Evolutionary conservation across 192 early-diverging fungal species (phyloP).

Genomic region (Umbelopsis isabellina): DNA sequence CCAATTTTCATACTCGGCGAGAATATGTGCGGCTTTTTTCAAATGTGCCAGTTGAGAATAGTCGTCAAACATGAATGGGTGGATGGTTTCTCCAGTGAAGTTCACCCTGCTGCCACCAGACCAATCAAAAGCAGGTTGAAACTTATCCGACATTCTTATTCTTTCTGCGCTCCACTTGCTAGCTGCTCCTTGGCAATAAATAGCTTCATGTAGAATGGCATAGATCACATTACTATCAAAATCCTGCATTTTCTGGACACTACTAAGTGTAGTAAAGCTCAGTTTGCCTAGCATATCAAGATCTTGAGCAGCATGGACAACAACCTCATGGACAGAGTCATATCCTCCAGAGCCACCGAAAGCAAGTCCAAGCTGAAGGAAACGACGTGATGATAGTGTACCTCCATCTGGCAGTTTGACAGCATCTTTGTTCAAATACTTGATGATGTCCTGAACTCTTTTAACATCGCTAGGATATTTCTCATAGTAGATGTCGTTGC

Average conservation of each 20-base stretch:
- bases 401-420: constrained; percentile 66
- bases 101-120: constrained; percentile 56
- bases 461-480: constrained; percentile 64
- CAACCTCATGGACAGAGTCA: constrained; percentile 60
- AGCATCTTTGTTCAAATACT: constrained; percentile 47
- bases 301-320: constrained; percentile 49
- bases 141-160: constrained; percentile 44
- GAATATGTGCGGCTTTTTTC: constrained; percentile 57
- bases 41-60: constrained; percentile 61
- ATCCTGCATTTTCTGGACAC: constrained; percentile 41
- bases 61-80: constrained; percentile 76
- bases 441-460: constrained; percentile 63
- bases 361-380: constrained; percentile 65
- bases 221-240: constrained; percentile 68
- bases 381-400: constrained; percentile 62
- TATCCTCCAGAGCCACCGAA: constrained; percentile 70
- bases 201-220: constrained; percentile 66
- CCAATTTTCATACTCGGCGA: constrained; percentile 61
- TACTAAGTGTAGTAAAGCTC: constrained; percentile 45
- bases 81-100: constrained; percentile 71
- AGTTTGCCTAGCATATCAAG: constrained; percentile 44
- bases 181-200: constrained; percentile 63
- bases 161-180: constrained; percentile 68
- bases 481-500: constrained; percentile 65
- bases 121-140: constrained; percentile 42